These are phyloP conservation scores for Lactarius quietus DNA, from an alignment of 768 basidiomycete species.

Conservation along the genomic window DNA sequence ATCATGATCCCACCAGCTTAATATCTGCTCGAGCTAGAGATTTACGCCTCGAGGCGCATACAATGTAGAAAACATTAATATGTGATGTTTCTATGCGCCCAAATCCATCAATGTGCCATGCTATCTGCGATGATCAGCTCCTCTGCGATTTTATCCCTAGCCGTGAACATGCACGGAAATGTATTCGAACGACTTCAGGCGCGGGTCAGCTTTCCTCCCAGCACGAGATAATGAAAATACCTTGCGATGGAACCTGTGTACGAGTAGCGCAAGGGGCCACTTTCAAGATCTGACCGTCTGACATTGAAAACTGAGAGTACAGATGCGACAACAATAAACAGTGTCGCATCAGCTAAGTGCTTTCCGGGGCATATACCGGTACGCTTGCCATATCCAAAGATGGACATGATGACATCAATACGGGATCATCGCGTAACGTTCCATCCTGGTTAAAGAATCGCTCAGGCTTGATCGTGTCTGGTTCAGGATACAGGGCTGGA, in stretches of 20 bases:
- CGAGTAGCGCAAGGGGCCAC: neutral
- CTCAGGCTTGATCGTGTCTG: conserved; percentile 27
- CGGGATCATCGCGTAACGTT: conserved; percentile 12
- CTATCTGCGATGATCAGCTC: conserved; percentile 2
- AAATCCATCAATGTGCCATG: neutral
- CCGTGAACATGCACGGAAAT: neutral
- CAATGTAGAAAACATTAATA: no score
- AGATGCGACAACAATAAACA: conserved; percentile 18
- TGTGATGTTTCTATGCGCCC: no score
- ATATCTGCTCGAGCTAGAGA: neutral
- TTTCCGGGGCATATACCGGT: conserved; percentile 23
- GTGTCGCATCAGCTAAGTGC: conserved; percentile 19
- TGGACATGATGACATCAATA: neutral
- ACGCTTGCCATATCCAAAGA: conserved; percentile 16
- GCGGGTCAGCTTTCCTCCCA: neutral
- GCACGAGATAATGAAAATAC: neutral
- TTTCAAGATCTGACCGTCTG: neutral
- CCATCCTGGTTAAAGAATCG: conserved; percentile 25
- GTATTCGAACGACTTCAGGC: neutral
- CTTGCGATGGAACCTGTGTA: neutral
- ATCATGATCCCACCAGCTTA: no score
- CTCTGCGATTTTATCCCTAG: conserved; percentile 8
- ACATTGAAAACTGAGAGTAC: conserved; percentile 20
- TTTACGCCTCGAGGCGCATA: neutral
- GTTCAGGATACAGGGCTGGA: conserved; percentile 26